A percentile compares a stretch with the other conserved stretches of the same genome.
Conservation (phyloP, 345 rosid genomes). For the Lumnitzera littorea region DNA sequence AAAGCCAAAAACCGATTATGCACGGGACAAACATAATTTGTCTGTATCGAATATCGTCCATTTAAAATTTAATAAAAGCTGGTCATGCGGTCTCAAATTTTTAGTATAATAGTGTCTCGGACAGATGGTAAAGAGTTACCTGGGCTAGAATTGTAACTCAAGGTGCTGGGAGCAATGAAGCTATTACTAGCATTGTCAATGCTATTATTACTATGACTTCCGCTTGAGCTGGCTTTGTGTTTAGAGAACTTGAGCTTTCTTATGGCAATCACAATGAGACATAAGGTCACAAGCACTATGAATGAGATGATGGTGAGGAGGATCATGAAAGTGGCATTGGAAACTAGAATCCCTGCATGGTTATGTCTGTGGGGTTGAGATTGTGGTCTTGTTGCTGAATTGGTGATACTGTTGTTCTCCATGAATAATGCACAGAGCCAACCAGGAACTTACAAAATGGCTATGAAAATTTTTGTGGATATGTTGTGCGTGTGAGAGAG, state of each 20-base stretch:
- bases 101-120: no score
- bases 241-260: conserved; percentile 37
- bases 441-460: no score
- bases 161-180: conserved; percentile 32
- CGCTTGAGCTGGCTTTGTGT: conserved; percentile 22
- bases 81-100: no score
- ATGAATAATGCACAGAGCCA: background rate
- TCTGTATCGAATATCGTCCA: background rate
- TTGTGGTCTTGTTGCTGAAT: background rate
- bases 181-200: conserved; percentile 18
- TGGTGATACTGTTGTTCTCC: background rate
- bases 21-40: background rate
- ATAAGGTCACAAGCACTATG: conserved; percentile 27
- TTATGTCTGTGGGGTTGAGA: conserved; percentile 13
- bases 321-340: conserved; percentile 35
- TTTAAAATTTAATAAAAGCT: background rate
- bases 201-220: conserved; percentile 14
- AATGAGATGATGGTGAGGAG: conserved; percentile 32
- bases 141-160: conserved; percentile 54
- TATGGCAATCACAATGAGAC: conserved; percentile 34
- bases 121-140: conserved; percentile 28
- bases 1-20: background rate
- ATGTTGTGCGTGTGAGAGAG: background rate
- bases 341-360: conserved; percentile 24
- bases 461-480: no score